Evolutionary conservation across 2,329 filamentous ascomycete species (phyloP), one percentile per base, ranked within the genome.

Genomic region (Aspergillus sclerotialis): DNA sequence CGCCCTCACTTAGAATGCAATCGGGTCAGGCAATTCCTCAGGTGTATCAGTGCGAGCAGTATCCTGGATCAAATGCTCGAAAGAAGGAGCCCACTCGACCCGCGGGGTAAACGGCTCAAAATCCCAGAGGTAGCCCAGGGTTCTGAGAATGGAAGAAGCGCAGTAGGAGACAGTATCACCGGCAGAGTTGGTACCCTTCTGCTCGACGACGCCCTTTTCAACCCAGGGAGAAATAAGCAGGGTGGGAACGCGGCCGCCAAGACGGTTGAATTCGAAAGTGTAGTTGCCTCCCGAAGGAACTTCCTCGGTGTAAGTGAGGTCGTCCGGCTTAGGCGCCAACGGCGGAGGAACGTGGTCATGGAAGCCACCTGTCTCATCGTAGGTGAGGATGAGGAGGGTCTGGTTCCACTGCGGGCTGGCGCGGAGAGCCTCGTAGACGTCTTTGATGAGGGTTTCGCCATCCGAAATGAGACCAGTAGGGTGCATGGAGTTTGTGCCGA

Each of bases 311-410:
- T 58, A 60, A 5, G 50, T 56, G 11, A 58, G 36, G 36, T 56
- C 39, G 31, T 64, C 61, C 0, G 56, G 58, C 4, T 50, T 47
- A 4, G 43, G 37, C 12, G 56, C 59, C n/a, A 53, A 45, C 5
- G 56, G 57, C 1, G 60, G 53, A 6, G 48, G 46, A 11, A 62
- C 56, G 42, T 63, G 60, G 47, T 63, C 60, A 33, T 56, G 52
- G 49, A 63, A 62, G 11, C 59, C 60, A 16, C 58, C 56, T 9
- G 47, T 59, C 47, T 63, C 58, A 31, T 61, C 60, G 31, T 61
- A 63, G 19, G 57, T 62, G 6, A 63, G 42, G 37, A 63, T 48
- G 37, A 58, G 53, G 18, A 63, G 49, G 9, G 57, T 58, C 27
- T 58, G 32, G 4, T 59, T 38, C 59, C 60, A 63, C 31, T 61